Evolutionary conservation across 768 basidiomycete genomes (phyloP).

Genomic region (Sarcomyxa edulis): DNA sequence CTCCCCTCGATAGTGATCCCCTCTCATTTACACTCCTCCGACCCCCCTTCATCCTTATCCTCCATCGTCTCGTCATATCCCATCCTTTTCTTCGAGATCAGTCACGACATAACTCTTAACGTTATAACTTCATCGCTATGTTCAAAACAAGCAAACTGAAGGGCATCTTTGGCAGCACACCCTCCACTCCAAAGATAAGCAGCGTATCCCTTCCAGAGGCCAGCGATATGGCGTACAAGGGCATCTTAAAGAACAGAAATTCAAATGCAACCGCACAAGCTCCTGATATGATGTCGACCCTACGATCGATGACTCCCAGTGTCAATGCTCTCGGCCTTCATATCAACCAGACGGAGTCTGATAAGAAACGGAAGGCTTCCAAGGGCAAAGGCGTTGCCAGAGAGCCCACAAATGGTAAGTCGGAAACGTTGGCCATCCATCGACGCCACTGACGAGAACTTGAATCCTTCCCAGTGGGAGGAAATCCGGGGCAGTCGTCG

Average conservation of each 20-base stretch:
- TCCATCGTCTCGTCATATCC: constrained; percentile 1
- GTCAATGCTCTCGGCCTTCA: not conserved
- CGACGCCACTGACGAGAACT: too few species aligned
- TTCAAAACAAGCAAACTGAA: constrained; percentile 5
- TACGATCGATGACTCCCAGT: not conserved
- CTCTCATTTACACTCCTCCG: constrained; percentile 15
- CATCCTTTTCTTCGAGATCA: not conserved
- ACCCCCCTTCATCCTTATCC: not conserved
- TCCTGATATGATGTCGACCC: not conserved
- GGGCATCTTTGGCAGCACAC: not conserved
- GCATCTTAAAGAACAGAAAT: constrained; percentile 1
- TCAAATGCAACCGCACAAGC: not conserved
- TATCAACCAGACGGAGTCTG: not conserved
- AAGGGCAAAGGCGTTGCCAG: too few species aligned
- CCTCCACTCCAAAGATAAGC: not conserved
- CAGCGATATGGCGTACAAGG: constrained; percentile 4
- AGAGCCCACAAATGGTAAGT: too few species aligned
- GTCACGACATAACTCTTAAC: not conserved
- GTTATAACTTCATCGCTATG: constrained; percentile 3
- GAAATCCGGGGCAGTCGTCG: too few species aligned
- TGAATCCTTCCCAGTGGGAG: too few species aligned
- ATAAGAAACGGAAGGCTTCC: too few species aligned
- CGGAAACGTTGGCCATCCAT: too few species aligned
- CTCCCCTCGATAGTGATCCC: constrained; percentile 10
- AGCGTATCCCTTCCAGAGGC: constrained; percentile 1